These are phyloP conservation scores for Colletotrichum sp. DNA, from an alignment of 2,329 filamentous ascomycete species.

Conservation along the genomic window DNA sequence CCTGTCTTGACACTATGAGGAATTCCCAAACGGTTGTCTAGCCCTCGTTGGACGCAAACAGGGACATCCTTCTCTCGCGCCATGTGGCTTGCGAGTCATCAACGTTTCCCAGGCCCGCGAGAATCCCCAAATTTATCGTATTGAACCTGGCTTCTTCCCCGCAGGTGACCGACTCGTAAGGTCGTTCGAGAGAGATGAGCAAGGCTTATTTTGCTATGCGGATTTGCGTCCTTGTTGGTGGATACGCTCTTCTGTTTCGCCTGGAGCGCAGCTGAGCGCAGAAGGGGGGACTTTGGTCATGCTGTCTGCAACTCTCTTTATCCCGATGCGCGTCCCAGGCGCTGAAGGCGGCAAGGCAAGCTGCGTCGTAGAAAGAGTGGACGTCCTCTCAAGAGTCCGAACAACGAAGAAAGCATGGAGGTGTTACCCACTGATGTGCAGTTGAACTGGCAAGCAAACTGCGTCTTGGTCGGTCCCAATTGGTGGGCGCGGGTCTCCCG, in stretches of 20 bases:
- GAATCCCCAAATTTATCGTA: background rate
- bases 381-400: background rate
- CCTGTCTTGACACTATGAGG: background rate
- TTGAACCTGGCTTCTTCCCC: background rate
- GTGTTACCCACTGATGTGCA: background rate
- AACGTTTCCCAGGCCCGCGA: background rate
- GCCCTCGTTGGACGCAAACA: background rate
- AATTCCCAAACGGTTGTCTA: background rate
- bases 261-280: background rate
- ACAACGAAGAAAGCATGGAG: background rate
- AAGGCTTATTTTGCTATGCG: background rate
- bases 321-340: background rate
- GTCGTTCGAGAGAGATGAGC: background rate
- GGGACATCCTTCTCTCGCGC: background rate
- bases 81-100: conserved; percentile 22
- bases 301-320: background rate
- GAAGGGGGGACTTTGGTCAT: background rate
- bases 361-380: background rate
- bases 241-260: background rate
- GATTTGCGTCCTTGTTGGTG: background rate
- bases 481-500: background rate
- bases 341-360: background rate
- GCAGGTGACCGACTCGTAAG: background rate
- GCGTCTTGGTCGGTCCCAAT: background rate
- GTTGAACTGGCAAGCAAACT: background rate